phyloP scores from a whole-genome alignment of 352 stramenopile genomes.

The Phytophthora cryptogea region DNA sequence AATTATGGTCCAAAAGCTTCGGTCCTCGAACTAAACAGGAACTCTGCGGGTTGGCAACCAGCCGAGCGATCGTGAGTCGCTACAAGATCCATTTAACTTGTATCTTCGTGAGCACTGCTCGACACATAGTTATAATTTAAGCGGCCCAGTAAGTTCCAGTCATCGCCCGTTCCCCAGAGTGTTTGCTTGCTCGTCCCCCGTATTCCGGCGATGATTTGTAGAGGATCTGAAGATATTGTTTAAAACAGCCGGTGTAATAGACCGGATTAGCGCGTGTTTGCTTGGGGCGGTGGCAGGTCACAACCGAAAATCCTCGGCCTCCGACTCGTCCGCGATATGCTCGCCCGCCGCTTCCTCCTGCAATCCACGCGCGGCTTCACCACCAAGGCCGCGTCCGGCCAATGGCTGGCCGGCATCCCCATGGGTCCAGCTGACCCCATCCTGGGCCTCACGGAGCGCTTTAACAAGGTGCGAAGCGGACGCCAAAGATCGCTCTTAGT shows the following conservation, averaged over 20 bases:
- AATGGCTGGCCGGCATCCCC: slow-evolving; percentile 84
- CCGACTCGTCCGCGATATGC: slow-evolving; percentile 29
- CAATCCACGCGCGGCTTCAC: slow-evolving; percentile 47
- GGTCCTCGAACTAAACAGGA: too few relatives aligned
- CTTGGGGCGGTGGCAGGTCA: slow-evolving; percentile 17
- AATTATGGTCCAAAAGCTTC: too few relatives aligned
- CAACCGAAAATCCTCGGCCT: slow-evolving; percentile 31
- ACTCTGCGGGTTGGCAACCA: too few relatives aligned
- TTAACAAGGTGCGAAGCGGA: slow-evolving; percentile 77
- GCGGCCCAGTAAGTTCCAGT: too few relatives aligned
- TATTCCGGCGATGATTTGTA: slow-evolving; percentile 1
- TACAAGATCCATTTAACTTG: too few relatives aligned
- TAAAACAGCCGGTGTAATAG: slow-evolving; percentile 22
- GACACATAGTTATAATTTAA: too few relatives aligned
- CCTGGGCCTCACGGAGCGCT: slow-evolving; percentile 93
- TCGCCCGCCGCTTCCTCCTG: slow-evolving; percentile 37
- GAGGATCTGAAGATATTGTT: slow-evolving; percentile 6
- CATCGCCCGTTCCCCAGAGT: too few relatives aligned
- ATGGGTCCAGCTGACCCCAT: slow-evolving; percentile 97
- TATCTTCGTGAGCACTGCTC: too few relatives aligned
- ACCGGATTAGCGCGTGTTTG: slow-evolving; percentile 24
- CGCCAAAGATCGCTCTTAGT: slow-evolving; percentile 7
- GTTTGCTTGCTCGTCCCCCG: too few relatives aligned
- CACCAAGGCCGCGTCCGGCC: slow-evolving; percentile 41
- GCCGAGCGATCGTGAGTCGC: too few relatives aligned